A percentile compares a stretch with the other conserved stretches of the same genome.
These are phyloP conservation scores for Lodderomyces jiufengensis DNA, from an alignment of 1,139 yeast genomes.

Conservation along the genomic window DNA sequence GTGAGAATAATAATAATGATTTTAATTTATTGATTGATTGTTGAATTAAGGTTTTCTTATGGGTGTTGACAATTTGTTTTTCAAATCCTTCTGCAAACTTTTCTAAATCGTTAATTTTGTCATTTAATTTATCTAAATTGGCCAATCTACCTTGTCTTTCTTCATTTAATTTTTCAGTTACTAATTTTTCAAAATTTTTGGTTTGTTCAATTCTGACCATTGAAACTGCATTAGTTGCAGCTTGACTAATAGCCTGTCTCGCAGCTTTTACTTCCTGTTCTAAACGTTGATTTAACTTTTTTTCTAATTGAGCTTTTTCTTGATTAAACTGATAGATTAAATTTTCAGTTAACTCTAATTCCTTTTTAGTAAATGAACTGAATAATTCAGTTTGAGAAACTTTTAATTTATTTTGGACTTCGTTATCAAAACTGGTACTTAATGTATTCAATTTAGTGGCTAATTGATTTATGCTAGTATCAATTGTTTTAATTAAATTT, in stretches of 20 bases:
- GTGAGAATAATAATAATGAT: slow-evolving; percentile 35
- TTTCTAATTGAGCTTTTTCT: slow-evolving; percentile 62
- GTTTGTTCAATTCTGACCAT: slow-evolving; percentile 71
- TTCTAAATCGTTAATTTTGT: slow-evolving; percentile 57
- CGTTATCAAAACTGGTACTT: slow-evolving; percentile 42
- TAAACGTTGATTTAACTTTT: slow-evolving; percentile 59
- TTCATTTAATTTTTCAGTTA: slow-evolving; percentile 61
- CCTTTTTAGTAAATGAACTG: slow-evolving; percentile 54
- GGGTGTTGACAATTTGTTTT: slow-evolving; percentile 51
- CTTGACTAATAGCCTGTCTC: slow-evolving; percentile 62
- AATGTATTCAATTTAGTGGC: slow-evolving; percentile 31
- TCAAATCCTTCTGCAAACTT: slow-evolving; percentile 57
- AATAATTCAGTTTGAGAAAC: slow-evolving; percentile 49
- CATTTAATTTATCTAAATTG: slow-evolving; percentile 57
- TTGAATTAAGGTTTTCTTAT: slow-evolving; percentile 54
- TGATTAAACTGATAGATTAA: slow-evolving; percentile 45
- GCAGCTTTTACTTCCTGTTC: slow-evolving; percentile 66
- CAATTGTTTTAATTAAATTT: slow-evolving; percentile 28
- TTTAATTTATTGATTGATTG: slow-evolving; percentile 54
- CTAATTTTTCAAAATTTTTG: slow-evolving; percentile 62
- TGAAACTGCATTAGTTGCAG: slow-evolving; percentile 74
- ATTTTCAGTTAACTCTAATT: slow-evolving; percentile 47
- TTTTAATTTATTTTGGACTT: slow-evolving; percentile 35
- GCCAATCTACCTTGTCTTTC: slow-evolving; percentile 84
- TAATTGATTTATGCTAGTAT: slow-evolving; percentile 30